phyloP scores from a whole-genome alignment of 176 grass and related monocot species.

The Stipa capillata region DNA sequence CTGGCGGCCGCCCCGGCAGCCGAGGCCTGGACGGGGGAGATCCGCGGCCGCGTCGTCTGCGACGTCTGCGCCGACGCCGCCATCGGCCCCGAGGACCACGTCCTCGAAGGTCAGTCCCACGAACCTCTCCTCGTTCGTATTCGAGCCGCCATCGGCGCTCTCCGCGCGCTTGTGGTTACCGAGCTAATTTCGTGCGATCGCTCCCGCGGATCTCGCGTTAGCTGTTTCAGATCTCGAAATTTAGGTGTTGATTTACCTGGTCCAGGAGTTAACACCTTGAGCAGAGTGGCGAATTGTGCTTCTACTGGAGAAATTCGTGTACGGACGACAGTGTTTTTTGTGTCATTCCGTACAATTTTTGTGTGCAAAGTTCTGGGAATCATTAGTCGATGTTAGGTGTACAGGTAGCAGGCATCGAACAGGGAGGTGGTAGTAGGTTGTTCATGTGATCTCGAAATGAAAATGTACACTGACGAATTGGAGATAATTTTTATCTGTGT shows the following conservation, averaged over 20 bases:
- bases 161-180: background rate
- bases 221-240: background rate
- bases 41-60: constrained; percentile 81
- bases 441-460: background rate
- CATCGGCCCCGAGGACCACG: constrained; percentile 80
- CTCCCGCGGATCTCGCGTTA: background rate
- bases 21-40: constrained; percentile 89
- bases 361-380: background rate
- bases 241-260: background rate
- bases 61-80: constrained; percentile 83
- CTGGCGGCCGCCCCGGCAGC: background rate
- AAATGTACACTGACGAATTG: background rate
- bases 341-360: background rate
- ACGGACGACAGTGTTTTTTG: background rate
- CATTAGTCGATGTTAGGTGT: background rate
- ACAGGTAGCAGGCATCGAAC: background rate
- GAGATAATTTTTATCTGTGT: background rate
- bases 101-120: constrained; percentile 56
- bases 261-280: background rate
- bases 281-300: background rate
- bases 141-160: background rate
- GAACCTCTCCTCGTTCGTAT: background rate
- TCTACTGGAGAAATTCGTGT: background rate
- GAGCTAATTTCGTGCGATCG: background rate
- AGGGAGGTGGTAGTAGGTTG: background rate